Conservation (phyloP, 495 filamentous ascomycete genomes). For the Tuber indicum region DNA sequence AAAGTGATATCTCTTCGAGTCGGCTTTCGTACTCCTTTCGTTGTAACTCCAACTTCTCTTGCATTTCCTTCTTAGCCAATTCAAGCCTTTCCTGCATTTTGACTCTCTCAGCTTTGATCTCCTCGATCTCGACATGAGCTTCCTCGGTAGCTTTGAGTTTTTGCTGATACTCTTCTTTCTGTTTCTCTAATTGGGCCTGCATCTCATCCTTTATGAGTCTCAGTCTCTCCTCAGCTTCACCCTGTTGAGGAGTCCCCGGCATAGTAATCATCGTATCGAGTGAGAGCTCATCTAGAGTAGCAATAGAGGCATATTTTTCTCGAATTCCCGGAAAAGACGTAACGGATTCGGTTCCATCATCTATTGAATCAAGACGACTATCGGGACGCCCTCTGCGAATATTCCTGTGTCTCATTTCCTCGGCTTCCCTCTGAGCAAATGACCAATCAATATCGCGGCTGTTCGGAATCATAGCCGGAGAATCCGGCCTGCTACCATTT, state of each 20-base stretch:
- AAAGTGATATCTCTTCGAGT: conserved; percentile 55
- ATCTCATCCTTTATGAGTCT: conserved; percentile 74
- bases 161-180: conserved; percentile 76
- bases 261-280: conserved; percentile 89
- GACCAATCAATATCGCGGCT: conserved; percentile 92
- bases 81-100: conserved; percentile 79
- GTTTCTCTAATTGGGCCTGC: conserved; percentile 78
- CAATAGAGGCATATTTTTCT: conserved; percentile 94
- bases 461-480: conserved; percentile 62
- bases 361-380: conserved; percentile 76
- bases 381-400: conserved; percentile 69
- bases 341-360: conserved; percentile 52
- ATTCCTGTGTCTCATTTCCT: conserved; percentile 81
- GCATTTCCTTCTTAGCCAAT: conserved; percentile 77
- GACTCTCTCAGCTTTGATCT: conserved; percentile 74
- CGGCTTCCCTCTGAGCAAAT: conserved; percentile 87
- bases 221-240: conserved; percentile 65
- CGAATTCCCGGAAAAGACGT: conserved; percentile 72
- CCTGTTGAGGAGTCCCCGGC: conserved; percentile 79
- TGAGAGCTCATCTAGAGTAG: conserved; percentile 93
- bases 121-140: conserved; percentile 71
- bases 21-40: conserved; percentile 68
- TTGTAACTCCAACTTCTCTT: conserved; percentile 67
- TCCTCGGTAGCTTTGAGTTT: conserved; percentile 72
- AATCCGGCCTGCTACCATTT: conserved; percentile 64